Base-by-base conservation (phyloP, 768 basidiomycete species). In the Coprinopsis marcescibilis region DNA sequence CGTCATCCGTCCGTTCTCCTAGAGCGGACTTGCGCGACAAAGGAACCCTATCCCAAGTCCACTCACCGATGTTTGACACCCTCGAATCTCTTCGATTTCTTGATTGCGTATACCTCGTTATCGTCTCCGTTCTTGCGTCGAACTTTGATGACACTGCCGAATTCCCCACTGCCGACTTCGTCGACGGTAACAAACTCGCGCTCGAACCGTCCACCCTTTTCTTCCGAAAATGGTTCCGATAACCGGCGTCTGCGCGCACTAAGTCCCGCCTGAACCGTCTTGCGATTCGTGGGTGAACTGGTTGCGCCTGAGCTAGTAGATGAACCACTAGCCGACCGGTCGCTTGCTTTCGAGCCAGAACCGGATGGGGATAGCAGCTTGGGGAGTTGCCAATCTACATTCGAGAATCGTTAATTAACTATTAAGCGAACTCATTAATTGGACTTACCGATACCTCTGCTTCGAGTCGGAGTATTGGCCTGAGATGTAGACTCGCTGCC, bases 51-150 rank as follows among this genome's bases (percentile, higher is more conserved):
- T n/a, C n/a, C n/a, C n/a, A 38, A 52, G 46, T 43, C 46, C 29
- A 68, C 81, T 57, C 62, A 94, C 89, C 95, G 77, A 67, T 96
- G 94, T 65, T 87, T 85, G 32, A 77, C 78, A 21, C 95, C 95
- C 58, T 92, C 88, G 55, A 96, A 94, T 25, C 80, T 77, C 68
- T 94, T 93, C 24, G 90, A 94, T 62, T 89, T 87, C 74, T 99
- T 99, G 58, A 99, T 81, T 8, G 95, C 95, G 62, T 76, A 94
- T 26, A 89, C 65, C 39, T 68, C 65, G 27, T 62, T 57, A 29
- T 77, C 69, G 51, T 73, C 66, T 50, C 67, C 71, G 32, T 74
- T 71, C 67, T 91, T 89, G 60, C 72, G 70, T 46, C 76, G 77
- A 34, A 85, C 89, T 66, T 87, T 89, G 67, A 91, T 85, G 15